Conservation (phyloP, 2,329 filamentous ascomycete genomes). For the Clonostachys rhizophaga region DNA sequence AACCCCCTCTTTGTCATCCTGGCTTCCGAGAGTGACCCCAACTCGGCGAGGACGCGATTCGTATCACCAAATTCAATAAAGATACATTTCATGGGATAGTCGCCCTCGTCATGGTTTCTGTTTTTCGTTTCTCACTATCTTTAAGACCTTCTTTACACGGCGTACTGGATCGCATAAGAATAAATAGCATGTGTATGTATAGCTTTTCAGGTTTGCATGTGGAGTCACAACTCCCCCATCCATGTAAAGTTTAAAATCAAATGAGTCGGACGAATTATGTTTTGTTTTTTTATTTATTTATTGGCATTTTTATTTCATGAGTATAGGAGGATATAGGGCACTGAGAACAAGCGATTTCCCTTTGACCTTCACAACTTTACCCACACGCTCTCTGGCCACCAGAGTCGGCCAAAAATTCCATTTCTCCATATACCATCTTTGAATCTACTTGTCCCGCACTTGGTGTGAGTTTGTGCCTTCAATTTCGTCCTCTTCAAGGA, state of each 20-base stretch:
- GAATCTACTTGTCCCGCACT: too few relatives aligned
- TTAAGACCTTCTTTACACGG: too few relatives aligned
- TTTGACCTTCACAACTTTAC: not conserved
- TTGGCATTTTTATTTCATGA: too few relatives aligned
- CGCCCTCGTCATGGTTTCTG: not conserved
- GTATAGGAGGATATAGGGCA: too few relatives aligned
- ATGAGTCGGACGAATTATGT: too few relatives aligned
- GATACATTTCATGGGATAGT: not conserved
- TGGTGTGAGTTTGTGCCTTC: conserved; percentile 2
- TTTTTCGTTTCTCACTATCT: too few relatives aligned
- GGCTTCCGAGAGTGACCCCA: conserved; percentile 63
- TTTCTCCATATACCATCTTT: not conserved
- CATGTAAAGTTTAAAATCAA: too few relatives aligned
- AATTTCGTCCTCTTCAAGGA: conserved; percentile 24
- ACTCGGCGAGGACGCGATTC: conserved; percentile 62
- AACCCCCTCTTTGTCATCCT: conserved; percentile 12
- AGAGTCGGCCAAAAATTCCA: not conserved
- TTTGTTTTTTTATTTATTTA: too few relatives aligned
- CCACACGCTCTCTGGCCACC: not conserved
- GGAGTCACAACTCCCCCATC: too few relatives aligned
- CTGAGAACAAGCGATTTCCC: not conserved
- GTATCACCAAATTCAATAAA: conserved; percentile 49
- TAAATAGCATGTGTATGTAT: not conserved
- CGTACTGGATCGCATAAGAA: too few relatives aligned
- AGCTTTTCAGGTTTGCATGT: too few relatives aligned